Evolutionary conservation across 257 asterid species (phyloP).

Genomic region (Scutellaria galericulata): DNA sequence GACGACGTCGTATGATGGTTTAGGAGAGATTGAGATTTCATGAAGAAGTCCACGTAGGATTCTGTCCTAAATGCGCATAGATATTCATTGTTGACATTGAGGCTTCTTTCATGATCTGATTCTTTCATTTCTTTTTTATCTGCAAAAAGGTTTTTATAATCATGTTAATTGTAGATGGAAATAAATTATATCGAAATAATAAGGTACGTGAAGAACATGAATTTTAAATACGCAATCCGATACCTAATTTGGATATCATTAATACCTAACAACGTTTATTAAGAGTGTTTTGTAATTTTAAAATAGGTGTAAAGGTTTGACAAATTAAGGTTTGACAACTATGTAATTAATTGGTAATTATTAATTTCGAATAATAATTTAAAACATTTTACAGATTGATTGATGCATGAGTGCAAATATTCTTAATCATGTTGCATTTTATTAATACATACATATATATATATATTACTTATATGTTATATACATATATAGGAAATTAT

Average conservation of each 20-base stretch:
- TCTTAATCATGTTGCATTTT: no score
- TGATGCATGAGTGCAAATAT: no score
- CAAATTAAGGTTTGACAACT: no score
- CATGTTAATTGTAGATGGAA: background rate
- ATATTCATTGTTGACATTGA: conserved; percentile 59
- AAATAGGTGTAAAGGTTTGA: no score
- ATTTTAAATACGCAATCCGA: background rate
- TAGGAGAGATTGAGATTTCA: conserved; percentile 53
- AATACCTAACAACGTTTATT: no score
- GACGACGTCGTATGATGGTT: conserved; percentile 32
- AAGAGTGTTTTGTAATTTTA: no score
- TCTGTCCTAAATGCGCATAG: conserved; percentile 63
- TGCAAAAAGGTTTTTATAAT: conserved; percentile 33
- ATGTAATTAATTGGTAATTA: no score
- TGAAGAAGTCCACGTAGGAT: conserved; percentile 58
- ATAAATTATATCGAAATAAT: background rate
- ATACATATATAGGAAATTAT: background rate
- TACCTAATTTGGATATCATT: no score
- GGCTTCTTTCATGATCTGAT: conserved; percentile 21
- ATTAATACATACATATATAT: no score
- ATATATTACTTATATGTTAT: no score
- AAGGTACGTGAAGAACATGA: background rate
- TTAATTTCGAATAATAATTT: no score
- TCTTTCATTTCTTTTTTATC: conserved; percentile 40
- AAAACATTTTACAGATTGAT: no score